Evolutionary conservation across 2,329 filamentous ascomycete species (phyloP).

Genomic region (Sarocladium brachiariae): DNA sequence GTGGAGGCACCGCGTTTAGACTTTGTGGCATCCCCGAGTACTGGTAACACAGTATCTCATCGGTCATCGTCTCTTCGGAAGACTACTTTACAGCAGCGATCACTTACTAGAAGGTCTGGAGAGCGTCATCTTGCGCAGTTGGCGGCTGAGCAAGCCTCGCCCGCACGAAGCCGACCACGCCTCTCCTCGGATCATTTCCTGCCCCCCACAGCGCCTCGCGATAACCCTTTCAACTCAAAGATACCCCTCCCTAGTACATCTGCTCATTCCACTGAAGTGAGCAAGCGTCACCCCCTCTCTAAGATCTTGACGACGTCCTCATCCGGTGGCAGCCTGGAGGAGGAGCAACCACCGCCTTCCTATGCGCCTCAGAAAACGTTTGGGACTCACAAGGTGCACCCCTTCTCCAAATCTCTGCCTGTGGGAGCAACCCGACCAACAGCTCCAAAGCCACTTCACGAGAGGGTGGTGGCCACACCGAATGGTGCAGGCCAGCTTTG

Average conservation of each 20-base stretch:
- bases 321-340: slow-evolving; percentile 68
- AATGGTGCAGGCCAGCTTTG: slow-evolving; percentile 51
- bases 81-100: slow-evolving; percentile 83
- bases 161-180: slow-evolving; percentile 59
- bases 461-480: slow-evolving; percentile 40
- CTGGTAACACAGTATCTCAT: slow-evolving; percentile 47
- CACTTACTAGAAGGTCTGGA: slow-evolving; percentile 52
- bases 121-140: slow-evolving; percentile 48
- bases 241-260: slow-evolving; percentile 44
- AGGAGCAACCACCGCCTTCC: slow-evolving; percentile 50
- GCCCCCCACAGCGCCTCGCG: slow-evolving; percentile 52
- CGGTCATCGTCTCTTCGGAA: slow-evolving; percentile 73
- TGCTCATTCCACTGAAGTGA: slow-evolving; percentile 27
- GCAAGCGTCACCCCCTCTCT: slow-evolving; percentile 70
- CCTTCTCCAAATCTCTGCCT: slow-evolving; percentile 32
- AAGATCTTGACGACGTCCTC: slow-evolving; percentile 82
- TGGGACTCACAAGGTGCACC: slow-evolving; percentile 24
- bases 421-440: slow-evolving; percentile 30
- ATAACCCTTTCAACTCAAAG: slow-evolving; percentile 57
- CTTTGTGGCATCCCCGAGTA: slow-evolving; percentile 16
- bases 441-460: slow-evolving; percentile 19
- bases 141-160: slow-evolving; percentile 48
- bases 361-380: slow-evolving; percentile 24
- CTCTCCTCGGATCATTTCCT: slow-evolving; percentile 75
- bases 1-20: background rate